Percentiles rank a stretch among this genome's conserved stretches.
phyloP scores from a whole-genome alignment of 108 stramenopile genomes.

The Epipyxis sp. region DNA sequence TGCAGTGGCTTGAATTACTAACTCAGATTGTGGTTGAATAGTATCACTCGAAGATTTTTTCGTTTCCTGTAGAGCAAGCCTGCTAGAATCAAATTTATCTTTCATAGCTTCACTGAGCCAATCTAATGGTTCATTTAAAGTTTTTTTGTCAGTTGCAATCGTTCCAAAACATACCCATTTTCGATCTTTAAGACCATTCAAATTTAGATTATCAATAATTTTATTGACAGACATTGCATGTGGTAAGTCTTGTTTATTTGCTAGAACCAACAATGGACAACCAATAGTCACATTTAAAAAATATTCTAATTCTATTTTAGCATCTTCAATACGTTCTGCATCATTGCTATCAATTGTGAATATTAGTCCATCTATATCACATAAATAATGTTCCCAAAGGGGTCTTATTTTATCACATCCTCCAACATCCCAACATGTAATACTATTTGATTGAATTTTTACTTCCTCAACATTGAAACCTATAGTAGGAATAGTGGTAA shows the following conservation, averaged over 20 bases:
- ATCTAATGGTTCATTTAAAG: neutral
- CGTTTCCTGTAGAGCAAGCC: neutral
- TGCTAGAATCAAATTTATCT: neutral
- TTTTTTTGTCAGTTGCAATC: neutral
- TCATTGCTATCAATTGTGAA: constrained; percentile 22
- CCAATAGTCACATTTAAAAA: neutral
- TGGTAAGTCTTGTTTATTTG: constrained; percentile 16
- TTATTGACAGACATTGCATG: constrained; percentile 10
- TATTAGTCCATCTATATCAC: neutral
- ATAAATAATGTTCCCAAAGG: constrained; percentile 60
- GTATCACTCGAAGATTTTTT: neutral
- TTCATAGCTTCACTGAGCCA: neutral
- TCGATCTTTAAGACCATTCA: neutral
- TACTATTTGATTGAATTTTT: constrained; percentile 31
- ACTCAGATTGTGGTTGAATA: neutral
- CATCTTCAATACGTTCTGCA: constrained; percentile 2
- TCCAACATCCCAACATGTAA: constrained; percentile 59
- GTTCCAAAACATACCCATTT: neutral
- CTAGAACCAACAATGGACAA: neutral
- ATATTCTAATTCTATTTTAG: constrained; percentile 1
- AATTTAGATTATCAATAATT: neutral
- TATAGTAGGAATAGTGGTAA: constrained; percentile 60
- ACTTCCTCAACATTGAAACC: constrained; percentile 90
- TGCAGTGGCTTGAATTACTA: neutral
- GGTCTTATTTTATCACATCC: constrained; percentile 57